Base-by-base conservation (phyloP, 1,284 basidiomycete genomes). In the Leccinum fallax region DNA sequence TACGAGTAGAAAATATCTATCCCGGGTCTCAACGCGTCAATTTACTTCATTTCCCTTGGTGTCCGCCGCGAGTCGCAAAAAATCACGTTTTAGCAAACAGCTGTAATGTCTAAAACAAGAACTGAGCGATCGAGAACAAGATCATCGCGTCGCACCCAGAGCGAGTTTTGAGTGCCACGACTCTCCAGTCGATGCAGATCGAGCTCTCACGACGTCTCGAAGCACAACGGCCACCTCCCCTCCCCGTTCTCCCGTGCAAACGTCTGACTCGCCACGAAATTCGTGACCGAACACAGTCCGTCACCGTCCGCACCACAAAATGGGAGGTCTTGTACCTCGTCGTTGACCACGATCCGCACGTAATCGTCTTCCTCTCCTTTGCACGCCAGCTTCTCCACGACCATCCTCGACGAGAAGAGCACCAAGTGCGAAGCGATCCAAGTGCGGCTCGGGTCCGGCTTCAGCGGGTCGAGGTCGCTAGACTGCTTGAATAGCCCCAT, bases 401-500 rank as follows among this genome's bases (percentile, higher is more conserved):
- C 10, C n/a, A 46, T 46, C 43, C 43, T 46, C 43, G 43, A 16
- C n/a, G 43, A 46, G 43, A 46, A 46, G 16, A 21, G 43, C n/a
- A 46, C 43, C n/a, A 46, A 0, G 9, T 46, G 16, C 11, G 43
- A 46, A n/a, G 43, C 43, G 43, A 46, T 46, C 43, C 43, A 46
- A n/a, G 43, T 46, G 11, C 43, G 43, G n/a, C 11, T 46, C 13
- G 9, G 16, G 21, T 84, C 76, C 0, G 78, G 78, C 6, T 61
- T 55, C 4, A 67, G 71, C 2, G 85, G 80, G 69, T 84, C 76
- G 26, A 85, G 79, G 7, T 80, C 76, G n/a, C 19, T 46, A 24
- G 65, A 53, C 61, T 80, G 80, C 26, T 67, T 68, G 71, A 91
- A 88, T 16, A 94, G 76, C 4, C 91, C 90, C 59, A 94, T 72